Conservation (phyloP, 345 rosid genomes). For the Atalantia buxifolia region DNA sequence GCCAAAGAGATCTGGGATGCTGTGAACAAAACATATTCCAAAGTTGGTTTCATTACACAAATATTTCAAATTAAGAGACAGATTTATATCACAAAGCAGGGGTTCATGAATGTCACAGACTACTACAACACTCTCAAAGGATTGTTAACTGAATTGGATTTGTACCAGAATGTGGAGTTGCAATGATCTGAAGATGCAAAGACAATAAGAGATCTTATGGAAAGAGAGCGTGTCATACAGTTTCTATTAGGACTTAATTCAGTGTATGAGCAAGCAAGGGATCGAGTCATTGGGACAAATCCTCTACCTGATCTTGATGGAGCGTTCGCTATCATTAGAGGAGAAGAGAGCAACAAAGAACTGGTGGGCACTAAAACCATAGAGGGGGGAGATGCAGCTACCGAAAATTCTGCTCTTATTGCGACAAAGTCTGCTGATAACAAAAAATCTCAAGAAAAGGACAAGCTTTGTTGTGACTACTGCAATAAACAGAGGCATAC, state of each 20-base stretch:
- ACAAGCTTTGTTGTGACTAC: too few relatives aligned
- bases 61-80: neutral
- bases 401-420: neutral
- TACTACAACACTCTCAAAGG: neutral
- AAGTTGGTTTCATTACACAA: neutral
- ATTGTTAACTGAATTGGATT: neutral
- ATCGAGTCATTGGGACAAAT: neutral
- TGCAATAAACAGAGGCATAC: too few relatives aligned
- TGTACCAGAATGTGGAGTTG: neutral
- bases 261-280: neutral
- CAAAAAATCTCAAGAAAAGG: too few relatives aligned
- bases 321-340: too few relatives aligned
- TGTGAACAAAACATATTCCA: neutral
- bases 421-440: neutral
- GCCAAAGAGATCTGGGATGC: neutral
- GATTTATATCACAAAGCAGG: neutral
- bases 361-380: too few relatives aligned
- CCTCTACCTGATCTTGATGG: neutral
- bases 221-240: neutral
- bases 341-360: neutral
- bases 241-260: neutral
- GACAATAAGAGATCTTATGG: neutral
- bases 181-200: neutral
- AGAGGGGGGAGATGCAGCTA: neutral
- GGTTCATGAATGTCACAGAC: neutral